Base-by-base conservation (phyloP, 2,329 filamentous ascomycete genomes). In the Arthrobotrys musiformis region DNA sequence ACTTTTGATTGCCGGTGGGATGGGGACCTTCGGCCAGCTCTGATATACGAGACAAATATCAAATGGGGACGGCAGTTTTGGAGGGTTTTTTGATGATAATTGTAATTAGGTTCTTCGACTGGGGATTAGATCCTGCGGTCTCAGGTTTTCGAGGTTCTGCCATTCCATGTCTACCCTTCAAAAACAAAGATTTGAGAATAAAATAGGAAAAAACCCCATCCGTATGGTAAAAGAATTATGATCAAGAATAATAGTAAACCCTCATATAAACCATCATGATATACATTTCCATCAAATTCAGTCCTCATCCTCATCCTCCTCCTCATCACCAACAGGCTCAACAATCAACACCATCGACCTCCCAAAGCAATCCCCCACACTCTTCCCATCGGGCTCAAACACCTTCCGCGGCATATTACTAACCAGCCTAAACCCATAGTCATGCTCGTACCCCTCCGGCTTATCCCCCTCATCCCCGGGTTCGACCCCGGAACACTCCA, bases 281-380 rank as follows among this genome's bases (percentile, higher is more conserved):
- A 44, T 61, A 61, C 58, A 46, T 46, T 35, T 54, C 35, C 37
- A 1, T 42, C 62, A 4, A 56, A 35, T 1, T 54, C 62, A 4
- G 0, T 70, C 56, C 4, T 86, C 86, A 0, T 86, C 85, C 0
- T 86, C 86, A 1, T 87, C 86, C 0, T 87, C 86, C 13, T 88
- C 88, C 26, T 89, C 86, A 2, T 87, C 85, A 24, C 84, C 83
- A 42, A 88, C 85, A 70, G 87, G 87, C 85, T 99, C 95, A 11
- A 98, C 94, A 79, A 98, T 92, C 72, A 99, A 84, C 83, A 96
- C 97, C 2, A 91, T 93, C 79, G 93, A 94, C 80, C 90, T 87
- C 2, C 94, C 93, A 82, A 98, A 90, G 80, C 89, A 88, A 79
- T 92, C 88, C 28, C 87, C 87, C 81, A 97, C 87, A 22, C 89